Evolutionary conservation across 306 rosid species (phyloP).

Genomic region (Myrica gale): DNA sequence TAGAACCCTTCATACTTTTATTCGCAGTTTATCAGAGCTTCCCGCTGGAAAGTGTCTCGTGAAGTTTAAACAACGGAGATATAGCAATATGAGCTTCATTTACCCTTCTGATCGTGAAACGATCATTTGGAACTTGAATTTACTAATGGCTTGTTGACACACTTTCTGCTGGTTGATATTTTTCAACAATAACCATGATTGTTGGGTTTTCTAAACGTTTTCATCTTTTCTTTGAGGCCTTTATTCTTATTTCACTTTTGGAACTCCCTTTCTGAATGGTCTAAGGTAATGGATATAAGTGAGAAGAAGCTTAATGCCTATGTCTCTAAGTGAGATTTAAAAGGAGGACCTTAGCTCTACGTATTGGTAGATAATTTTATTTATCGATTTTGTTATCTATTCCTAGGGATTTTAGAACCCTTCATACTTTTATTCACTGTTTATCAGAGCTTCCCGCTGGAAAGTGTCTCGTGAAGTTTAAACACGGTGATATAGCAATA

Average conservation of each 20-base stretch:
- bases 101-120: constrained; percentile 29
- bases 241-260: not conserved
- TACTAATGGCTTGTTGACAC: not conserved
- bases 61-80: constrained; percentile 44
- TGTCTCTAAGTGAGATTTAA: not conserved
- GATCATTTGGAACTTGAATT: constrained; percentile 17
- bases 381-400: not conserved
- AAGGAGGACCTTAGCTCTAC: not conserved
- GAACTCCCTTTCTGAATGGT: not conserved
- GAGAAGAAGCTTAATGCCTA: not conserved
- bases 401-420: not conserved
- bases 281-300: not conserved
- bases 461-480: constrained; percentile 31
- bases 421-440: constrained; percentile 28
- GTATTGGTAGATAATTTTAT: not conserved
- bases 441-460: not conserved
- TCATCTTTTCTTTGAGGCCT: too few species aligned
- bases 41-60: constrained; percentile 21
- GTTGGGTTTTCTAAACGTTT: not conserved
- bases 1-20: not conserved
- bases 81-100: constrained; percentile 28
- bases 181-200: not conserved
- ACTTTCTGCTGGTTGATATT: not conserved
- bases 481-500: constrained; percentile 39
- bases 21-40: constrained; percentile 41